These are phyloP conservation scores for Coemansia sp. DNA, from an alignment of 192 early-diverging fungal genomes.

Conservation along the genomic window DNA sequence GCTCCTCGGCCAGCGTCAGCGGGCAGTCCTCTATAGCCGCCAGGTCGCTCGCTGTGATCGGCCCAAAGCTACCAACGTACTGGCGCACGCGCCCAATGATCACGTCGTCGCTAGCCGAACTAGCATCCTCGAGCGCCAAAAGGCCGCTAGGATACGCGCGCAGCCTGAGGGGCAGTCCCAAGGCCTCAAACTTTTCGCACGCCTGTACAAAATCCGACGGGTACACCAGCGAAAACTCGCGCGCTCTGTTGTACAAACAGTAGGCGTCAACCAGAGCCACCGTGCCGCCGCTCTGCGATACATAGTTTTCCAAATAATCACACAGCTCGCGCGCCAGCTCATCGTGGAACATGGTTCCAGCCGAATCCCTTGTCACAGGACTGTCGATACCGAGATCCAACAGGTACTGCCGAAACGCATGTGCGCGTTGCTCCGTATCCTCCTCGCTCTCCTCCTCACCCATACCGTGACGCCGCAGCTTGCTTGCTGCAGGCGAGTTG, in stretches of 20 bases:
- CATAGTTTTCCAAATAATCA: slow-evolving; percentile 71
- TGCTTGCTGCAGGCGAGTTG: slow-evolving; percentile 42
- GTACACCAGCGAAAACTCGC: slow-evolving; percentile 84
- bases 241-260: slow-evolving; percentile 92
- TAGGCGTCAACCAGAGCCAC: slow-evolving; percentile 87
- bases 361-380: slow-evolving; percentile 87
- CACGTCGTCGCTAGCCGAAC: slow-evolving; percentile 63
- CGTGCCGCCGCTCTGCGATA: slow-evolving; percentile 64
- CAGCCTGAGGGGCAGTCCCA: slow-evolving; percentile 71
- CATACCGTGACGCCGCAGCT: slow-evolving; percentile 21
- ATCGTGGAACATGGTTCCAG: slow-evolving; percentile 81
- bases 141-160: slow-evolving; percentile 79
- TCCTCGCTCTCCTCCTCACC: slow-evolving; percentile 26
- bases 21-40: slow-evolving; percentile 54
- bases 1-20: slow-evolving; percentile 49
- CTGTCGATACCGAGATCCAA: slow-evolving; percentile 86
- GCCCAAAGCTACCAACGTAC: slow-evolving; percentile 50
- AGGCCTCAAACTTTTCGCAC: slow-evolving; percentile 60
- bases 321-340: slow-evolving; percentile 84
- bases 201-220: slow-evolving; percentile 89
- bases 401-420: slow-evolving; percentile 57
- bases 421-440: slow-evolving; percentile 20
- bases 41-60: slow-evolving; percentile 68
- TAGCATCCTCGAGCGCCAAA: slow-evolving; percentile 65
- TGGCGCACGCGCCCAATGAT: slow-evolving; percentile 57